A percentile compares a stretch with the other conserved stretches of the same genome.
phyloP scores from a whole-genome alignment of 805 yeast genomes.

The Teunomyces barrocoloradensis region DNA sequence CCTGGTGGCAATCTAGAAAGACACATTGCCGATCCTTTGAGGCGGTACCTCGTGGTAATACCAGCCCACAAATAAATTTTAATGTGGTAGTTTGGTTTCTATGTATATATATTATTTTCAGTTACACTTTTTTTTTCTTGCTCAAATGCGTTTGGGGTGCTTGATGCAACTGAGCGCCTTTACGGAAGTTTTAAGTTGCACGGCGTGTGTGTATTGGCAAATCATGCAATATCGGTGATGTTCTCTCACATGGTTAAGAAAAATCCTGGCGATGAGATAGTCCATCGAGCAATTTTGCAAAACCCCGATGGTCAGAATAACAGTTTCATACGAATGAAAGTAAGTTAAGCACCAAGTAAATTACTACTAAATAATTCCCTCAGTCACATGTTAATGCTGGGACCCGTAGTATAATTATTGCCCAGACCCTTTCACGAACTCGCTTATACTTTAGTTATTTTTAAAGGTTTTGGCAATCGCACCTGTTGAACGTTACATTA shows the following conservation, averaged over 20 bases:
- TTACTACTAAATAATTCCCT: no score
- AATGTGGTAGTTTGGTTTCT: neutral
- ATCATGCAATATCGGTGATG: no score
- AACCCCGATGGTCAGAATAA: no score
- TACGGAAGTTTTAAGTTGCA: neutral
- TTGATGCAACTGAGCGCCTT: neutral
- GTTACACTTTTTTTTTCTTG: neutral
- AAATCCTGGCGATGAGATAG: no score
- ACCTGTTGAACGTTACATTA: neutral
- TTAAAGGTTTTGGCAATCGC: neutral
- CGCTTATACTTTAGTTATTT: neutral
- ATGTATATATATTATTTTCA: neutral
- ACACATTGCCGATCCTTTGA: neutral
- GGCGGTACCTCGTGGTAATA: neutral
- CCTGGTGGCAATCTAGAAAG: neutral
- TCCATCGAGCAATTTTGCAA: no score
- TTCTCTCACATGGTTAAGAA: no score
- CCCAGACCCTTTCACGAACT: neutral
- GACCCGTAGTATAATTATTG: no score
- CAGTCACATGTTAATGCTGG: no score
- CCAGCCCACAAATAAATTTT: neutral
- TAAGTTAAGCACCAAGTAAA: no score
- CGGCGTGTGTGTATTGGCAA: neutral
- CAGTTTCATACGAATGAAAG: no score
- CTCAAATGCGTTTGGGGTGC: neutral